These are phyloP conservation scores for Magnolia officinalis DNA, from an alignment of 164 flowering plant genomes.

Conservation along the genomic window DNA sequence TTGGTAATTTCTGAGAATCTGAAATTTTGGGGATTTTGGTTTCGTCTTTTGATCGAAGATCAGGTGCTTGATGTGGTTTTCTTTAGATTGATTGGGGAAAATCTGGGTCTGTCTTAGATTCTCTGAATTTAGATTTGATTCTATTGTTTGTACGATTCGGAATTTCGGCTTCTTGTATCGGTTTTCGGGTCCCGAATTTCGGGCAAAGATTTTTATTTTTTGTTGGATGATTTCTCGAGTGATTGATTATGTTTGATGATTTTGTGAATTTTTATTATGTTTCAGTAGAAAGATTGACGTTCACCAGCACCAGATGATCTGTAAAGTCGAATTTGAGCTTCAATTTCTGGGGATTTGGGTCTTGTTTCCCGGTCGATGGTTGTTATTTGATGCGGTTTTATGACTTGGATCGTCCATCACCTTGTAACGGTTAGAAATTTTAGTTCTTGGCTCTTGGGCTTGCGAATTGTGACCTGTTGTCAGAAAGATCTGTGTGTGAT, in stretches of 20 bases:
- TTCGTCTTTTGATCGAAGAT: neutral
- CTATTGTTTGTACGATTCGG: neutral
- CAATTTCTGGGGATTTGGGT: too few relatives aligned
- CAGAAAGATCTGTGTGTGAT: too few relatives aligned
- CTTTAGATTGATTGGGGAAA: neutral
- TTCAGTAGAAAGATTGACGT: neutral
- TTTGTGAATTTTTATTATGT: slow-evolving; percentile 3
- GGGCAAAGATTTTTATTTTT: too few relatives aligned
- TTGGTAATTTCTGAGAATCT: neutral
- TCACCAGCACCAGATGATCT: too few relatives aligned
- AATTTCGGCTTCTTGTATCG: too few relatives aligned
- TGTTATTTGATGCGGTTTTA: neutral
- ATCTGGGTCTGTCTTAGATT: neutral
- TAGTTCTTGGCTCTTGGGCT: too few relatives aligned
- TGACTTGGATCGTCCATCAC: neutral
- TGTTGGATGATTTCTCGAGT: neutral
- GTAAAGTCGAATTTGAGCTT: too few relatives aligned
- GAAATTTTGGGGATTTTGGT: neutral
- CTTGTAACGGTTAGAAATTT: too few relatives aligned
- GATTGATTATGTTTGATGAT: neutral
- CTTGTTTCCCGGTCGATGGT: neutral
- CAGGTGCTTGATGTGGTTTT: neutral
- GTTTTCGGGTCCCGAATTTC: too few relatives aligned
- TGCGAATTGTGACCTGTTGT: too few relatives aligned
- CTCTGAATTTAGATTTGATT: neutral